phyloP scores from a whole-genome alignment of 768 basidiomycete genomes.

The Russula olivacea region DNA sequence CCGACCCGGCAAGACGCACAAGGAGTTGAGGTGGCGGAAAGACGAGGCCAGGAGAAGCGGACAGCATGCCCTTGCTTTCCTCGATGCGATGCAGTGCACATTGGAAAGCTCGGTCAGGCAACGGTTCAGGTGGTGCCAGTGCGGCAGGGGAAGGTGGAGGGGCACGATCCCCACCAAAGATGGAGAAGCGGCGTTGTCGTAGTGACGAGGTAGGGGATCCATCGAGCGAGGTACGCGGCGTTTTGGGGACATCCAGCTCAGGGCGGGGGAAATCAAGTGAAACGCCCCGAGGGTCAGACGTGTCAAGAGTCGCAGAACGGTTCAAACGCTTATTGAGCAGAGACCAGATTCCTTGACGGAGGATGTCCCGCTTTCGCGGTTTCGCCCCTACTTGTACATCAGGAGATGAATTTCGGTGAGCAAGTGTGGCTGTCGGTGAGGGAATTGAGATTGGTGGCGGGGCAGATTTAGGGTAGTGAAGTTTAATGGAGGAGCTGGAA shows the following conservation, averaged over 20 bases:
- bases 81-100: conserved; percentile 40
- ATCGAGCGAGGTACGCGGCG: conserved; percentile 31
- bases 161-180: conserved; percentile 22
- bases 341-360: conserved; percentile 33
- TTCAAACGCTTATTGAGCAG: conserved; percentile 36
- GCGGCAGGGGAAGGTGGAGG: conserved; percentile 1
- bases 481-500: conserved; percentile 42
- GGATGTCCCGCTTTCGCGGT: conserved; percentile 24
- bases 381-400: conserved; percentile 21
- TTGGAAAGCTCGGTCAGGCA: conserved; percentile 34
- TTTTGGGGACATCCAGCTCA: conserved; percentile 17
- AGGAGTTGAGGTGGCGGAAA: conserved; percentile 47
- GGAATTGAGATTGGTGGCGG: conserved; percentile 21
- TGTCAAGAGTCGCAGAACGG: conserved; percentile 28
- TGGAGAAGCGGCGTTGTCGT: conserved; percentile 22
- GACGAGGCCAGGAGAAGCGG: conserved; percentile 47
- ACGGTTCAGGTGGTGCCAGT: not conserved
- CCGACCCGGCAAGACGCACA: conserved; percentile 45
- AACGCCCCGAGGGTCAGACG: conserved; percentile 31
- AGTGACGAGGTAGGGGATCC: conserved; percentile 20
- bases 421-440: not conserved
- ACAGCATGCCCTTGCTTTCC: conserved; percentile 38
- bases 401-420: conserved; percentile 20
- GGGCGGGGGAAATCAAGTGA: conserved; percentile 38
- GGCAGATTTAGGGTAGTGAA: conserved; percentile 39